These are phyloP conservation scores for Linnemannia hyalina DNA, from an alignment of 192 early-diverging fungal species.

Conservation along the genomic window DNA sequence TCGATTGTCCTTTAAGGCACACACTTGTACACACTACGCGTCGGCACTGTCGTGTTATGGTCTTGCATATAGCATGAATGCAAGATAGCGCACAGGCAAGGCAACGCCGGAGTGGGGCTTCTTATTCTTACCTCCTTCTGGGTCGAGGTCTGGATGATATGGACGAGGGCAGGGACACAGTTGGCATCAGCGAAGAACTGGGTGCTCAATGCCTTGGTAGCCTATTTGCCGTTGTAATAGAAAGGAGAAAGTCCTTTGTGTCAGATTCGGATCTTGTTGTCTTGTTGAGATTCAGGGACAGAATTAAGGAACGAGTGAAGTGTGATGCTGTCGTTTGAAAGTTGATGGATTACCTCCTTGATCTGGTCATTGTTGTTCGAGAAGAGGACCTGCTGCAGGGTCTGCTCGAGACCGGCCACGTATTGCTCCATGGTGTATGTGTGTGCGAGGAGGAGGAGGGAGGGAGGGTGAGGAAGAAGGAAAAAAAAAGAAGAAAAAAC, in stretches of 20 bases:
- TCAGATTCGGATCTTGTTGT: background rate
- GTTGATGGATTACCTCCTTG: conserved; percentile 49
- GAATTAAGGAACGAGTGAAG: background rate
- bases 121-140: conserved; percentile 63
- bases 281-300: background rate
- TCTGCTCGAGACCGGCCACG: conserved; percentile 65
- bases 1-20: background rate
- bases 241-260: background rate
- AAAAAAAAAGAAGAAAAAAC: conserved; percentile 4
- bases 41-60: background rate
- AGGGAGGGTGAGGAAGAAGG: conserved; percentile 3
- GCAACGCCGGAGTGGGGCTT: background rate
- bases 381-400: conserved; percentile 67
- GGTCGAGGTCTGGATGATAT: conserved; percentile 75
- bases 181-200: conserved; percentile 77
- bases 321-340: too few relatives aligned
- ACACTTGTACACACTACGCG: background rate
- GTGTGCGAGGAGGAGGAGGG: background rate
- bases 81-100: background rate
- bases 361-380: conserved; percentile 70
- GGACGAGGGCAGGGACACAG: conserved; percentile 87
- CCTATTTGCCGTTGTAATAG: conserved; percentile 47
- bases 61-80: background rate
- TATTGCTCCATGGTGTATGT: conserved; percentile 64
- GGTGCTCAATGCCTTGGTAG: conserved; percentile 79